Conservation (phyloP, 148 eudicot genomes). For the Cornus florida region DNA sequence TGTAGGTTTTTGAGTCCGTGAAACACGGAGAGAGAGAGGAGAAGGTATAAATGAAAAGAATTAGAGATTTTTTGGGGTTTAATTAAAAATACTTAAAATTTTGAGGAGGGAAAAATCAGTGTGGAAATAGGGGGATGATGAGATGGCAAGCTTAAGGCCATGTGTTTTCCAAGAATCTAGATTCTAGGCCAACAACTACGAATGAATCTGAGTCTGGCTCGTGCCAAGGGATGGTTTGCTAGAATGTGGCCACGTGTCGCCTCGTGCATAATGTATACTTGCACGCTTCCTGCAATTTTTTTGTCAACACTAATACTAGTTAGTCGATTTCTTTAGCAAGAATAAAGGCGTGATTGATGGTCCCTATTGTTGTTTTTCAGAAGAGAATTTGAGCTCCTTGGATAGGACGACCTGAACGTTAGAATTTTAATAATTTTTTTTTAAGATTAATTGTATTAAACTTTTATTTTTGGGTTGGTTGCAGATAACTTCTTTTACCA, state of each 20-base stretch:
- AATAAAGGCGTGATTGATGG: too few relatives aligned
- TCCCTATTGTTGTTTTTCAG: too few relatives aligned
- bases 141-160: slow-evolving; percentile 57
- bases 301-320: too few relatives aligned
- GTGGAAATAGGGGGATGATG: slow-evolving; percentile 26
- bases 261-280: slow-evolving; percentile 24
- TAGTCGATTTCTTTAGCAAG: too few relatives aligned
- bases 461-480: too few relatives aligned
- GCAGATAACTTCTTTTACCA: too few relatives aligned
- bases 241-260: slow-evolving; percentile 41
- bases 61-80: slow-evolving; percentile 7
- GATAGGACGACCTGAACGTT: too few relatives aligned
- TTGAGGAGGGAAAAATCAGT: slow-evolving; percentile 21
- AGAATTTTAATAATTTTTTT: too few relatives aligned
- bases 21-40: background rate
- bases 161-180: slow-evolving; percentile 40
- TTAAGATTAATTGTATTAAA: too few relatives aligned
- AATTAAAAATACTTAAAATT: slow-evolving; percentile 9
- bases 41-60: background rate
- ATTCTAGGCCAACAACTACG: background rate
- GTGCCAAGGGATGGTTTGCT: background rate
- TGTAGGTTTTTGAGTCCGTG: too few relatives aligned
- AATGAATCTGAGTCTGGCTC: slow-evolving; percentile 28
- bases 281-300: slow-evolving; percentile 12
- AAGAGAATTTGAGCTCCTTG: too few relatives aligned